phyloP scores from a whole-genome alignment of 1,139 yeast species.

The Chernovozyma aurita region DNA sequence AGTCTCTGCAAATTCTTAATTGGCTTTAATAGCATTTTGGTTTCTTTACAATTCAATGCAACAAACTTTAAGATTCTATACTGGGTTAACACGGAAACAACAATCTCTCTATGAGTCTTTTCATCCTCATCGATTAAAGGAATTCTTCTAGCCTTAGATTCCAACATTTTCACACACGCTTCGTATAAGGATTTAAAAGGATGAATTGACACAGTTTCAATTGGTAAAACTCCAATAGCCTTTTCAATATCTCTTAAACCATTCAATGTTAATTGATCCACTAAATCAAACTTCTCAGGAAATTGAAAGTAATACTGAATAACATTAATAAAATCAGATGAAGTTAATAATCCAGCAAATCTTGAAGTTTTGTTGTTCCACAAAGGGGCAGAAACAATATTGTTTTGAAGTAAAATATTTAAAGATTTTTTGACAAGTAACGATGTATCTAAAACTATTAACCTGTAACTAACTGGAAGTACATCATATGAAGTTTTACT shows the following conservation, averaged over 20 bases:
- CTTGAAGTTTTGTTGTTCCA: constrained; percentile 90
- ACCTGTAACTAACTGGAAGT: constrained; percentile 88
- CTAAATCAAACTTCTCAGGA: constrained; percentile 87
- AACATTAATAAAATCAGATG: constrained; percentile 90
- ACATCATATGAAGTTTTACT: constrained; percentile 96
- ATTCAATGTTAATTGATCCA: constrained; percentile 79
- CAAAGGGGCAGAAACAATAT: constrained; percentile 92
- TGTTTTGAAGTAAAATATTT: constrained; percentile 85
- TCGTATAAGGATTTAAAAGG: constrained; percentile 90
- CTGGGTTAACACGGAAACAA: constrained; percentile 92
- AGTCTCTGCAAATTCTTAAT: constrained; percentile 61
- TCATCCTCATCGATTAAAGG: constrained; percentile 95
- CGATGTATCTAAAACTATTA: constrained; percentile 91
- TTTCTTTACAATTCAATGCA: constrained; percentile 93
- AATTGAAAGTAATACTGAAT: constrained; percentile 90
- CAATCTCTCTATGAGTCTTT: constrained; percentile 88
- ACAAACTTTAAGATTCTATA: constrained; percentile 94
- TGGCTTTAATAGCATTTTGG: constrained; percentile 77
- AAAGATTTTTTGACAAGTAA: constrained; percentile 86
- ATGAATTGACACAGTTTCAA: constrained; percentile 85
- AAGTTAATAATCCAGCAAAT: constrained; percentile 91
- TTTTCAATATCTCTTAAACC: constrained; percentile 83
- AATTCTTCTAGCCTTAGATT: constrained; percentile 85
- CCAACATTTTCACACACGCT: constrained; percentile 90
- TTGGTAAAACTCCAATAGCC: constrained; percentile 82